phyloP scores from a whole-genome alignment of 345 rosid genomes.

The Brassica juncea region DNA sequence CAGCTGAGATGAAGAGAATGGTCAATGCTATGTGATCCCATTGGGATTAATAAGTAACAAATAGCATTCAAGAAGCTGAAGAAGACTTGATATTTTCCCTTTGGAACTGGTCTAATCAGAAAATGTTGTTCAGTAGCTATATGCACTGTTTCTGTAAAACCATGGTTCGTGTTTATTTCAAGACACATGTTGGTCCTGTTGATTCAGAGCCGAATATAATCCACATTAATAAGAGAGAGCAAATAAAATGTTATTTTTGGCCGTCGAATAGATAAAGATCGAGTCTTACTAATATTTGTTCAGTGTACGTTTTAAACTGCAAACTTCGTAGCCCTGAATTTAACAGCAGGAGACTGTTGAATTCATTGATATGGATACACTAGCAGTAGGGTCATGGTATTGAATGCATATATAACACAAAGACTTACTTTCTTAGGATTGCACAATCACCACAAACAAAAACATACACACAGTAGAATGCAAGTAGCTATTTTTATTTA shows the following conservation, averaged over 20 bases:
- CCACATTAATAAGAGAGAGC: not conserved
- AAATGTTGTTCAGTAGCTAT: slow-evolving; percentile 7
- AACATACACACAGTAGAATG: slow-evolving; percentile 14
- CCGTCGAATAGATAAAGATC: too few species aligned
- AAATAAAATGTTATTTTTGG: too few species aligned
- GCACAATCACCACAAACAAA: slow-evolving; percentile 1
- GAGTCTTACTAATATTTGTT: too few species aligned
- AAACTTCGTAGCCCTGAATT: too few species aligned
- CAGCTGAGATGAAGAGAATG: slow-evolving; percentile 90
- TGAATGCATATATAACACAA: not conserved
- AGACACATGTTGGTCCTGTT: not conserved
- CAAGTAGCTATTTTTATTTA: not conserved
- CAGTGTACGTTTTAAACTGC: too few species aligned
- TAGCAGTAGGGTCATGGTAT: not conserved
- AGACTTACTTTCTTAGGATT: not conserved
- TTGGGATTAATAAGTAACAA: not conserved
- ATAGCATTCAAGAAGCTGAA: not conserved
- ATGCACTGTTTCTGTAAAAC: slow-evolving; percentile 1
- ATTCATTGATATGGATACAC: too few species aligned
- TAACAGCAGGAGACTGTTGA: too few species aligned
- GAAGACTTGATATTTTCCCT: too few species aligned
- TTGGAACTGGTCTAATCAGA: too few species aligned
- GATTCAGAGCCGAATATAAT: not conserved
- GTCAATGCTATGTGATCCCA: slow-evolving; percentile 65
- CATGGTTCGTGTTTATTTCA: slow-evolving; percentile 12